These are phyloP conservation scores for Podila epicladia DNA, from an alignment of 192 early-diverging fungal species.

Conservation along the genomic window DNA sequence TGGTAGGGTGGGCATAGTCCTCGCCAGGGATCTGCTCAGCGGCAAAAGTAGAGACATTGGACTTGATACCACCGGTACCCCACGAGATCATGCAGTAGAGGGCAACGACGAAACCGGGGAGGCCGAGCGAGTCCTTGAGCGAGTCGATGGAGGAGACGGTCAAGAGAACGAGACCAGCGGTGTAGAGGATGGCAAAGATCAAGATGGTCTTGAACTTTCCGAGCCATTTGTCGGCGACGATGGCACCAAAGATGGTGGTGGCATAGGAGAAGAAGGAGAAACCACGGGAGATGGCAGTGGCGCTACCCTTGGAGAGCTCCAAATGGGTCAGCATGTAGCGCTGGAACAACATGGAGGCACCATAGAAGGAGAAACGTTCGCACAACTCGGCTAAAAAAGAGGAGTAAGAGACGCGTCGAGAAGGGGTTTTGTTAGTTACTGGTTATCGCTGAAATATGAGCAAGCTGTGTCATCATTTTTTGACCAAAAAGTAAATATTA, in stretches of 20 bases:
- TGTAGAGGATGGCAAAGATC: constrained; percentile 65
- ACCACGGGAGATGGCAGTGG: constrained; percentile 66
- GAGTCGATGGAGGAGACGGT: constrained; percentile 64
- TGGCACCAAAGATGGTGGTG: constrained; percentile 69
- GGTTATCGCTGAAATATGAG: too few relatives aligned
- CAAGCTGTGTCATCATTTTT: too few relatives aligned
- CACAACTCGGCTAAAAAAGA: constrained; percentile 63
- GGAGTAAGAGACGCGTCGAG: constrained; percentile 16
- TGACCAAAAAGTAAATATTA: too few relatives aligned
- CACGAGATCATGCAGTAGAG: constrained; percentile 67
- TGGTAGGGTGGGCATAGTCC: constrained; percentile 63
- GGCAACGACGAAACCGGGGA: constrained; percentile 65
- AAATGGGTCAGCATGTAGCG: constrained; percentile 69
- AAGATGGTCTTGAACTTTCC: constrained; percentile 76
- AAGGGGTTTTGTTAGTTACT: too few relatives aligned
- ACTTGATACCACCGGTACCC: constrained; percentile 73
- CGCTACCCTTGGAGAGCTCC: constrained; percentile 47
- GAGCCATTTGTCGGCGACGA: constrained; percentile 68
- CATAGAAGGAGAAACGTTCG: constrained; percentile 74
- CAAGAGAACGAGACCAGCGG: constrained; percentile 62
- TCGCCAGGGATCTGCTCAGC: constrained; percentile 67
- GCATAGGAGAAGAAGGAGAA: constrained; percentile 75
- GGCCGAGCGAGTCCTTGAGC: constrained; percentile 57
- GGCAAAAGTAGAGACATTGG: constrained; percentile 72
- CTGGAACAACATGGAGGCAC: constrained; percentile 68